Conservation (phyloP, 78 protist genomes). For the Anaeramoeba flamelloides region DNA sequence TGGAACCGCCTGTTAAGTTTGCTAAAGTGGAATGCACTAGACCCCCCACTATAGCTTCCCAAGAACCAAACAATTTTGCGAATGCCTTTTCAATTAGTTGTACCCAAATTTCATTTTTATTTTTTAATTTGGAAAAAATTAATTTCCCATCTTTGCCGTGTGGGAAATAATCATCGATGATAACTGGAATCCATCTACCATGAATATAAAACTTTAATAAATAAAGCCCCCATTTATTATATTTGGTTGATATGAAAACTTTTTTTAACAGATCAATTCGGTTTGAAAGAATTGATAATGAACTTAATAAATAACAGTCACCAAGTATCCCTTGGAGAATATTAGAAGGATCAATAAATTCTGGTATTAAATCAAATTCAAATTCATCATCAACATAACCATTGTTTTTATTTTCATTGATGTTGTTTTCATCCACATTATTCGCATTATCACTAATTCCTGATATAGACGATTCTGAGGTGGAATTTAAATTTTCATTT, state of each 20-base stretch:
- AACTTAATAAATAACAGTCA: slow-evolving; percentile 28
- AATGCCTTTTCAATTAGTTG: slow-evolving; percentile 34
- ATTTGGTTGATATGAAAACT: not conserved
- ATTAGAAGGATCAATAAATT: slow-evolving; percentile 3
- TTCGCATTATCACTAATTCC: too few relatives aligned
- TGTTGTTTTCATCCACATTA: too few relatives aligned
- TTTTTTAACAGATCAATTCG: slow-evolving; percentile 6
- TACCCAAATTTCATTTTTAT: slow-evolving; percentile 26
- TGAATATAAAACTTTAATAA: slow-evolving; percentile 2
- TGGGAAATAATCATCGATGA: slow-evolving; percentile 12
- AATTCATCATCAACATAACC: too few relatives aligned
- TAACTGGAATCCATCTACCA: slow-evolving; percentile 2
- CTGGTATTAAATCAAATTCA: too few relatives aligned
- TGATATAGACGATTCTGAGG: too few relatives aligned
- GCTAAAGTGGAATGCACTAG: too few relatives aligned
- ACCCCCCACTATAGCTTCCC: too few relatives aligned
- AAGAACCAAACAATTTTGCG: slow-evolving; percentile 12
- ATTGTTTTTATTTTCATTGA: too few relatives aligned
- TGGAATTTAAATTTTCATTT: too few relatives aligned
- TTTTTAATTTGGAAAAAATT: too few relatives aligned
- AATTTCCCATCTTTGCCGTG: too few relatives aligned
- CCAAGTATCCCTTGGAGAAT: slow-evolving; percentile 26
- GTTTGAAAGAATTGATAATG: slow-evolving; percentile 14
- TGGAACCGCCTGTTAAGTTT: too few relatives aligned
- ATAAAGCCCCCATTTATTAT: not conserved